Conservation (phyloP, 139 green algal species). For the Micractinium conductrix region DNA sequence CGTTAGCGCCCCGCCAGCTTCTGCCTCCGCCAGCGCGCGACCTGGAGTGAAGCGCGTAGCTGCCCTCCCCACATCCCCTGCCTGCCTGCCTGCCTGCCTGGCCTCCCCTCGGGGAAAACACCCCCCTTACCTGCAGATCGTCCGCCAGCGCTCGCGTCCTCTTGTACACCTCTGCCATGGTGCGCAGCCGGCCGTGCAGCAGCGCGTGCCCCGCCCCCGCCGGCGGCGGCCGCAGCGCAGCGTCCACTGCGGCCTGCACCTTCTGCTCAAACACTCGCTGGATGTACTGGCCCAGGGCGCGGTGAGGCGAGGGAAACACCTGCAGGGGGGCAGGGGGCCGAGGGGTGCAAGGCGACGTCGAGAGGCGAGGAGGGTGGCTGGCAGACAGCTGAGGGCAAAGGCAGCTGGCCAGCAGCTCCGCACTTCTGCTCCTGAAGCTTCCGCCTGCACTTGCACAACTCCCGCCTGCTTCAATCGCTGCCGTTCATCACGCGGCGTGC, state of each 20-base stretch:
- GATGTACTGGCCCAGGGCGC: slow-evolving; percentile 53
- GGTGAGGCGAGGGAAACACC: slow-evolving; percentile 52
- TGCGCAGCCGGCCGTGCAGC: slow-evolving; percentile 55
- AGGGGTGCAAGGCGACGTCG: neutral
- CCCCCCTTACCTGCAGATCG: slow-evolving; percentile 37
- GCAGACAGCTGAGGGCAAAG: neutral
- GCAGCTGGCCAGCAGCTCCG: too few species aligned
- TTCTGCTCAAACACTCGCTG: slow-evolving; percentile 71
- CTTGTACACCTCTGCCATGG: slow-evolving; percentile 63
- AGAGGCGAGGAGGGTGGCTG: neutral
- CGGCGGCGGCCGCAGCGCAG: slow-evolving; percentile 46
- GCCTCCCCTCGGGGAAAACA: too few species aligned
- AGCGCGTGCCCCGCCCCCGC: neutral
- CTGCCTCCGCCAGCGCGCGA: too few species aligned
- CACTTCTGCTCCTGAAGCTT: too few species aligned
- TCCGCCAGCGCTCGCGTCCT: slow-evolving; percentile 50
- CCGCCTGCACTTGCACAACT: too few species aligned
- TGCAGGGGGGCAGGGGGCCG: neutral
- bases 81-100: too few species aligned
- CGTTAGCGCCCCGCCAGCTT: too few species aligned
- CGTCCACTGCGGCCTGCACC: slow-evolving; percentile 56
- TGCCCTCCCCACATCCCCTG: too few species aligned
- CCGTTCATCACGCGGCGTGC: too few species aligned
- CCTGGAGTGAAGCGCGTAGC: too few species aligned
- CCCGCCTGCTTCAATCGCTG: too few species aligned